These are phyloP conservation scores for Dalechampia spathulata DNA, from an alignment of 441 rosid species.

Conservation along the genomic window DNA sequence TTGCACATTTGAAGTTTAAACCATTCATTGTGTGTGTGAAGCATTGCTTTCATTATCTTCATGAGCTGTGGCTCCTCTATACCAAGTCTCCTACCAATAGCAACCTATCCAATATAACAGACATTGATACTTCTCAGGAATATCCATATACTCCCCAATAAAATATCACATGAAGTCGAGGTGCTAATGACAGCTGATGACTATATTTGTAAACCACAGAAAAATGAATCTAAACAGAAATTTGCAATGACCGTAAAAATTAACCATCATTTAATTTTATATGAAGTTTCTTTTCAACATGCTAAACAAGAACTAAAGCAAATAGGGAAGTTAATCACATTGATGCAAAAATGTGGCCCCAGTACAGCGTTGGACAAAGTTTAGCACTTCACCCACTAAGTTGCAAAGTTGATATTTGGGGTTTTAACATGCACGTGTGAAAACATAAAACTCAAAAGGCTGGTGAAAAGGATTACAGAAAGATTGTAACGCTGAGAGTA, in stretches of 20 bases:
- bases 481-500: neutral
- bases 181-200: neutral
- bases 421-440: too few relatives aligned
- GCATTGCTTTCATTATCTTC: constrained; percentile 83
- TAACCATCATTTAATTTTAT: neutral
- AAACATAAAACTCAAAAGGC: too few relatives aligned
- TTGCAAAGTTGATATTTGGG: too few relatives aligned
- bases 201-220: neutral
- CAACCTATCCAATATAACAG: constrained; percentile 41
- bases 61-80: constrained; percentile 85
- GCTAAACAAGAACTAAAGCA: neutral
- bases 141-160: neutral
- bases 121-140: neutral
- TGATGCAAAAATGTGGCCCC: too few relatives aligned
- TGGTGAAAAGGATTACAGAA: neutral
- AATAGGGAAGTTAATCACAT: too few relatives aligned
- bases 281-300: too few relatives aligned
- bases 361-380: too few relatives aligned
- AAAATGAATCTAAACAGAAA: too few relatives aligned
- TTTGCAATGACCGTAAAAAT: too few relatives aligned
- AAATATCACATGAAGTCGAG: neutral
- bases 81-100: constrained; percentile 67
- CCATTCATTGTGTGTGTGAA: constrained; percentile 77
- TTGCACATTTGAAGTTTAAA: constrained; percentile 96
- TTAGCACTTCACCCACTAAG: too few relatives aligned